phyloP scores from a whole-genome alignment of 345 rosid genomes.

The Populus simonii region DNA sequence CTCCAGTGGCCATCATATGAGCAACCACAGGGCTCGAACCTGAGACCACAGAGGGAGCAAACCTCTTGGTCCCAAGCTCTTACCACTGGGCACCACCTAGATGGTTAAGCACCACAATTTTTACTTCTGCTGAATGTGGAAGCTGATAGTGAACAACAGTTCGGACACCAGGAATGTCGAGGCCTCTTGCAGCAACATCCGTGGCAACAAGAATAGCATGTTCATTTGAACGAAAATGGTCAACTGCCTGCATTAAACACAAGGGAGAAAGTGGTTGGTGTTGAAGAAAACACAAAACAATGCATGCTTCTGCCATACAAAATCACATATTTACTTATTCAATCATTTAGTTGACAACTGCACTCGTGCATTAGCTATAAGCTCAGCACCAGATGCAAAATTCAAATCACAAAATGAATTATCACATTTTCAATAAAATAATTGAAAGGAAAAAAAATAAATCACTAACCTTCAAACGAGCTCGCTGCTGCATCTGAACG shows the following conservation, averaged over 20 bases:
- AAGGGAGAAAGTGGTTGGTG: background rate
- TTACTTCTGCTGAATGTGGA: constrained; percentile 94
- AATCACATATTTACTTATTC: background rate
- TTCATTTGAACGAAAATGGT: constrained; percentile 77
- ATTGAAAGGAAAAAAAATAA: background rate
- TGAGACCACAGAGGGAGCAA: too few species aligned
- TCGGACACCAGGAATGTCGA: constrained; percentile 91
- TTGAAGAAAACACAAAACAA: background rate
- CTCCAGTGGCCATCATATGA: too few species aligned
- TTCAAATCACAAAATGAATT: background rate
- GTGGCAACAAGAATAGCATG: constrained; percentile 87
- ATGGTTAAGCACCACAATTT: background rate
- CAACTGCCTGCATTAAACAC: constrained; percentile 59
- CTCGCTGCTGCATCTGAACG: constrained; percentile 96
- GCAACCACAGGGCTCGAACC: too few species aligned
- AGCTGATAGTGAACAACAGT: constrained; percentile 96
- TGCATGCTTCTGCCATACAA: background rate
- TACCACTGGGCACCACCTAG: too few species aligned
- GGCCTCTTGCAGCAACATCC: constrained; percentile 97
- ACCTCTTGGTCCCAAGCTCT: too few species aligned
- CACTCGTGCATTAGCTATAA: background rate
- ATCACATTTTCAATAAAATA: background rate
- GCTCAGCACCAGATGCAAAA: background rate
- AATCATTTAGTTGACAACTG: background rate
- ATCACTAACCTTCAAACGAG: constrained; percentile 75